These are phyloP conservation scores for Theileria orientalis DNA, from an alignment of 169 alveolate genomes.

Conservation along the genomic window DNA sequence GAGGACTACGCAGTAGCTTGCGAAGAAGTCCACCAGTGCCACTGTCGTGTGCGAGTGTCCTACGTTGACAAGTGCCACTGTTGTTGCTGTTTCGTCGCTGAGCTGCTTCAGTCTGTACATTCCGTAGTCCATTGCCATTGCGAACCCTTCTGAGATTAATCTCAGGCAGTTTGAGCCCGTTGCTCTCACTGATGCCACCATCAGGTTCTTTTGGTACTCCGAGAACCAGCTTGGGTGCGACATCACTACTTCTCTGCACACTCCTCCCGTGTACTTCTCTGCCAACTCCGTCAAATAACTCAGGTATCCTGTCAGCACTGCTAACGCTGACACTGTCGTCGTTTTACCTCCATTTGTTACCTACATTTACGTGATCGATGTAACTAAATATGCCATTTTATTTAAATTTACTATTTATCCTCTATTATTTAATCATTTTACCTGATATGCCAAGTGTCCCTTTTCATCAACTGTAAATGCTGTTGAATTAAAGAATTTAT, in stretches of 20 bases:
- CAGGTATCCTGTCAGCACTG: conserved; percentile 84
- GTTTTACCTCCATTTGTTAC: conserved; percentile 8
- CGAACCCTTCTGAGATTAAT: conserved; percentile 93
- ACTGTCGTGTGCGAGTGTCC: conserved; percentile 92
- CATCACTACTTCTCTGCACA: conserved; percentile 81
- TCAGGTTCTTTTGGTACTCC: conserved; percentile 88
- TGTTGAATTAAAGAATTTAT: conserved; percentile 72
- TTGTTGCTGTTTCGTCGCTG: conserved; percentile 84
- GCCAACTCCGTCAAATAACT: conserved; percentile 78
- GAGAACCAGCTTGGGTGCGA: conserved; percentile 89
- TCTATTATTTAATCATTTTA: not conserved
- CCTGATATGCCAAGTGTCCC: conserved; percentile 9
- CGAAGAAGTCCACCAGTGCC: conserved; percentile 86
- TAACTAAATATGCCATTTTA: not conserved
- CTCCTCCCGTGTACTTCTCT: conserved; percentile 73
- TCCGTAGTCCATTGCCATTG: conserved; percentile 96
- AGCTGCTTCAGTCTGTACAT: conserved; percentile 91
- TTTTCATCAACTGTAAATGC: conserved; percentile 19
- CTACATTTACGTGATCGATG: not conserved
- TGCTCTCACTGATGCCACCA: conserved; percentile 89
- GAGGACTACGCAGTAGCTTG: conserved; percentile 85
- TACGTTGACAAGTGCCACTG: conserved; percentile 92
- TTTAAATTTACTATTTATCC: not conserved
- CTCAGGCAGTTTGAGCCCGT: conserved; percentile 91
- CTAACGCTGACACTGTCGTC: not conserved